Conservation (phyloP, 176 grass and related monocot species). For the Lolium multiflorum region DNA sequence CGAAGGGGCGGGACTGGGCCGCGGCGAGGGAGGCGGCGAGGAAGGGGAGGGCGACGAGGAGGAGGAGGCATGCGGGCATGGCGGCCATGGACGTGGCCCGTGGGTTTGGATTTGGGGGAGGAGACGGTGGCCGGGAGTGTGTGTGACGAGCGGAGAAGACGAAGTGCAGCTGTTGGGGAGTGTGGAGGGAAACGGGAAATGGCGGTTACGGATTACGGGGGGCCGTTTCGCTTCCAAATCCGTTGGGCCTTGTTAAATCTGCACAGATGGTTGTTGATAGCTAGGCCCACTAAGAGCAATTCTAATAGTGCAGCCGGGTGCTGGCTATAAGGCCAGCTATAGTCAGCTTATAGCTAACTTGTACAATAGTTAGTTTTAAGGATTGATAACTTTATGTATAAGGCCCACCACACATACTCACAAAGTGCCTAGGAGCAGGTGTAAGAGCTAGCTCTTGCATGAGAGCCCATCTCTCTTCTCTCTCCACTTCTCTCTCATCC, state of each 20-base stretch:
- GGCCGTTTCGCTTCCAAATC: background rate
- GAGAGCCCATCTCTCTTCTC: no score
- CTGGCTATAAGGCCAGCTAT: no score
- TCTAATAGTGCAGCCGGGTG: no score
- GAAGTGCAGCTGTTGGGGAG: background rate
- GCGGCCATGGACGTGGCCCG: constrained; percentile 21
- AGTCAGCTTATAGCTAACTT: no score
- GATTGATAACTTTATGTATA: no score
- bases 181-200: constrained; percentile 48
- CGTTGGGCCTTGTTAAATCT: background rate
- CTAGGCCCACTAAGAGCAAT: no score
- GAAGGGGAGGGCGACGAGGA: background rate
- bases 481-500: no score
- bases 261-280: no score
- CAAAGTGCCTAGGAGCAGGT: no score
- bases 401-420: no score
- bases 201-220: background rate
- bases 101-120: background rate
- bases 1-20: constrained; percentile 26
- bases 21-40: constrained; percentile 3
- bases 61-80: background rate
- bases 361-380: no score
- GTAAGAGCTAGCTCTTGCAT: no score
- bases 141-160: constrained; percentile 49
- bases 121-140: constrained; percentile 2